These are phyloP conservation scores for Gastrolobium villosum DNA, from an alignment of 306 rosid species.

Conservation along the genomic window DNA sequence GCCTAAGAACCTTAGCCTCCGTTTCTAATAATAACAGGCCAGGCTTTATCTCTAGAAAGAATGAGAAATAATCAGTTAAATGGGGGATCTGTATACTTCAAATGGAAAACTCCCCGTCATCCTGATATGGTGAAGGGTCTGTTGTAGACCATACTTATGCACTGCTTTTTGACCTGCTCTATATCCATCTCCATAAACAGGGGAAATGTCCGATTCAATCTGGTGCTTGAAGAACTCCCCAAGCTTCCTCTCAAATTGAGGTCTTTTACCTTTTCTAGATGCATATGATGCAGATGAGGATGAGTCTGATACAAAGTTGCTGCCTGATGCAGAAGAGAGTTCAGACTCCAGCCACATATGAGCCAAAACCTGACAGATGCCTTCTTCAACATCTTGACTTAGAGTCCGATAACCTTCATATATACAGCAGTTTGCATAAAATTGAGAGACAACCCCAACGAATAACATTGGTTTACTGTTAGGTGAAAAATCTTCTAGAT, in stretches of 20 bases:
- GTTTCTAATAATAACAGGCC: conserved; percentile 70
- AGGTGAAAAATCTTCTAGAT: conserved; percentile 26
- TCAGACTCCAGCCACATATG: conserved; percentile 93
- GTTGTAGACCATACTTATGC: conserved; percentile 77
- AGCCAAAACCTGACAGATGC: conserved; percentile 98
- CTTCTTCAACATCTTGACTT: conserved; percentile 97
- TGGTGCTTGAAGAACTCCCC: conserved; percentile 97
- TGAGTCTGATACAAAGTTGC: conserved; percentile 67
- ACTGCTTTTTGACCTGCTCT: conserved; percentile 94
- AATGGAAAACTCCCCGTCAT: conserved; percentile 86
- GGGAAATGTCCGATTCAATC: conserved; percentile 95
- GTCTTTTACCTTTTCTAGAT: conserved; percentile 60
- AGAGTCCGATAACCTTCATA: conserved; percentile 87
- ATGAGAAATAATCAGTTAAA: conserved; percentile 47
- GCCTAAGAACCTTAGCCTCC: conserved; percentile 59
- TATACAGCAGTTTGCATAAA: conserved; percentile 31
- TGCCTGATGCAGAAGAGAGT: conserved; percentile 68
- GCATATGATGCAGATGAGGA: conserved; percentile 62
- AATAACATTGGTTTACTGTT: conserved; percentile 26
- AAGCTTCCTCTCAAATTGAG: conserved; percentile 83
- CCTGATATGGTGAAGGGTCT: conserved; percentile 87
- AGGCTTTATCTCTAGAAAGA: conserved; percentile 55
- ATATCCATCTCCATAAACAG: conserved; percentile 93
- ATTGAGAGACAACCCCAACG: conserved; percentile 22
- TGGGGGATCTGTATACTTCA: conserved; percentile 53